Evolutionary conservation across 257 asterid genomes (phyloP).

Genomic region (Solanum chilense): DNA sequence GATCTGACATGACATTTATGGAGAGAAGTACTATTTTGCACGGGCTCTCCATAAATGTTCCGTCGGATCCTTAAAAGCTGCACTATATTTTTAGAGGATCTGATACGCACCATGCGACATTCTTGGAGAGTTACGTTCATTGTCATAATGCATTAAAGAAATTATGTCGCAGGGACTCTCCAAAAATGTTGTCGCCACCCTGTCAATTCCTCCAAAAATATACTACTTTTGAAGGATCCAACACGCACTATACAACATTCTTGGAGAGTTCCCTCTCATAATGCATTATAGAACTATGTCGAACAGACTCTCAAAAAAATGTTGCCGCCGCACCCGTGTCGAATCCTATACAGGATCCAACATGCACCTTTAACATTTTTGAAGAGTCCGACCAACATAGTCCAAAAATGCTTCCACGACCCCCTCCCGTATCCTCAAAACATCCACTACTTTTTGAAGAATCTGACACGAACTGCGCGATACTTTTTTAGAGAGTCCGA

Average conservation of each 20-base stretch:
- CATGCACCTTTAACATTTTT: neutral
- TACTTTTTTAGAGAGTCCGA: neutral
- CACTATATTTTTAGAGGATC: neutral
- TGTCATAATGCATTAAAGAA: neutral
- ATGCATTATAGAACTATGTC: neutral
- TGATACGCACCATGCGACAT: neutral
- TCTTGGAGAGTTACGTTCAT: neutral
- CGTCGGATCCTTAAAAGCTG: fast-evolving
- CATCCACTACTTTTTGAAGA: neutral
- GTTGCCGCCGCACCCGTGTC: fast-evolving
- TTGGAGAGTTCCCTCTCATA: neutral
- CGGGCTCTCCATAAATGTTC: neutral
- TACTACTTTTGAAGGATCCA: neutral
- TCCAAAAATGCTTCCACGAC: neutral
- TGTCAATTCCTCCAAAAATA: neutral
- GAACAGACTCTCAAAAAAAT: neutral
- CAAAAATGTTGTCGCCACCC: neutral
- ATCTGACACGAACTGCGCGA: neutral
- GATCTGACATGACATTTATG: neutral
- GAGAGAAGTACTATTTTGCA: neutral
- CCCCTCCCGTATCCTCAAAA: neutral
- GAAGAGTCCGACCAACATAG: fast-evolving
- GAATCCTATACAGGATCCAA: neutral
- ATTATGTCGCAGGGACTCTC: neutral
- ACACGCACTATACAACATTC: neutral